Evolutionary conservation across 495 filamentous ascomycete genomes (phyloP).

Genomic region (Tricharina praecox): DNA sequence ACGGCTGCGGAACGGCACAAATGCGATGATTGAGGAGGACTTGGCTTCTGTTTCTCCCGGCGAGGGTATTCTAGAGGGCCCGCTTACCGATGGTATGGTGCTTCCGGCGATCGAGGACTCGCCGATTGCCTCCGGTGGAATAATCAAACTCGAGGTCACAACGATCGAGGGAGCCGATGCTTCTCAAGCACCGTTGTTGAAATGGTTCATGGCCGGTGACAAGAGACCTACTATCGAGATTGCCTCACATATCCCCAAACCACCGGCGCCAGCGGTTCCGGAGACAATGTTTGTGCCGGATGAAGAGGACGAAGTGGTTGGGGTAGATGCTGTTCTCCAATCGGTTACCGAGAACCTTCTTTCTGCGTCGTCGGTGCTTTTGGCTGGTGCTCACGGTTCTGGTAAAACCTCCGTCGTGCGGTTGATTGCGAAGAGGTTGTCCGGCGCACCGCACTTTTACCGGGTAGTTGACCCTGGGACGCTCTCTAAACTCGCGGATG

Average conservation of each 20-base stretch:
- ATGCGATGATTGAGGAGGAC: conserved; percentile 26
- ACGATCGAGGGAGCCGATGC: conserved; percentile 29
- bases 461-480: conserved; percentile 21
- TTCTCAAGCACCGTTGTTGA: conserved; percentile 35
- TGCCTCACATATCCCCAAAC: conserved; percentile 35
- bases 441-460: conserved; percentile 22
- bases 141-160: conserved; percentile 27
- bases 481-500: conserved; percentile 46
- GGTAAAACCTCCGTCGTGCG: conserved; percentile 68
- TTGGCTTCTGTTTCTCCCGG: conserved; percentile 26
- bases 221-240: conserved; percentile 47
- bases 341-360: conserved; percentile 55
- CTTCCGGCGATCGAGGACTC: conserved; percentile 34
- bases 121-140: conserved; percentile 20
- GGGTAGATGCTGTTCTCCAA: conserved; percentile 59
- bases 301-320: conserved; percentile 39
- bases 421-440: conserved; percentile 27
- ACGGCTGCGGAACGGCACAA: conserved; percentile 40
- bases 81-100: conserved; percentile 74
- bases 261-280: conserved; percentile 37
- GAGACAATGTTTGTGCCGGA: conserved; percentile 19
- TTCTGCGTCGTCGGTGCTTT: conserved; percentile 70
- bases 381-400: conserved; percentile 74
- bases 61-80: conserved; percentile 58
- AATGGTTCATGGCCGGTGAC: conserved; percentile 66